These are phyloP conservation scores for Cudoniella acicularis DNA, from an alignment of 495 filamentous ascomycete species.

Conservation along the genomic window DNA sequence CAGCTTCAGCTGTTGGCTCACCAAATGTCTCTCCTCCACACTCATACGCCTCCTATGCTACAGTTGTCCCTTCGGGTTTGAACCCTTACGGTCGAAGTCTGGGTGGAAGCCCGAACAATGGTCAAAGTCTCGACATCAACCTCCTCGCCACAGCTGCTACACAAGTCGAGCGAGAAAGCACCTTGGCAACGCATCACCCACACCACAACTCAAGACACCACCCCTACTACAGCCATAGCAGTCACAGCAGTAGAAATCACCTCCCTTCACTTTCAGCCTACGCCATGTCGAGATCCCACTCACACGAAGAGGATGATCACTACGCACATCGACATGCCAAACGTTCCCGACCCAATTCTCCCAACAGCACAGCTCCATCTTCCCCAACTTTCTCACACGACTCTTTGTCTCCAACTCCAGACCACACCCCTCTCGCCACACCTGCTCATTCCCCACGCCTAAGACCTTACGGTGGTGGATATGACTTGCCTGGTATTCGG, in stretches of 20 bases:
- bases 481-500: constrained; percentile 82
- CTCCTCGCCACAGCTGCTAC: constrained; percentile 89
- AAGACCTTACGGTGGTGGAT: constrained; percentile 57
- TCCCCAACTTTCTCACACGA: constrained; percentile 98
- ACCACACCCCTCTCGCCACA: constrained; percentile 93
- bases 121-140: constrained; percentile 65
- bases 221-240: constrained; percentile 56
- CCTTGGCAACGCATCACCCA: constrained; percentile 40
- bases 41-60: constrained; percentile 73
- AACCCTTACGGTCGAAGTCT: constrained; percentile 64
- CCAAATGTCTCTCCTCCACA: constrained; percentile 96
- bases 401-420: constrained; percentile 91
- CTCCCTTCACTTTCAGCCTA: constrained; percentile 80
- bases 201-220: constrained; percentile 45
- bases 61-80: constrained; percentile 57
- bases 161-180: constrained; percentile 74
- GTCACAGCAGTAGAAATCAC: constrained; percentile 50
- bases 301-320: constrained; percentile 79
- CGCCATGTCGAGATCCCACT: constrained; percentile 90
- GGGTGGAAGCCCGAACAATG: constrained; percentile 35
- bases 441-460: constrained; percentile 93
- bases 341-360: constrained; percentile 86
- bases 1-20: constrained; percentile 80
- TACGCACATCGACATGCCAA: constrained; percentile 72
- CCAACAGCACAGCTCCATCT: constrained; percentile 90